These are phyloP conservation scores for Nakazawaea ishiwadae DNA, from an alignment of 805 yeast genomes.

Conservation along the genomic window DNA sequence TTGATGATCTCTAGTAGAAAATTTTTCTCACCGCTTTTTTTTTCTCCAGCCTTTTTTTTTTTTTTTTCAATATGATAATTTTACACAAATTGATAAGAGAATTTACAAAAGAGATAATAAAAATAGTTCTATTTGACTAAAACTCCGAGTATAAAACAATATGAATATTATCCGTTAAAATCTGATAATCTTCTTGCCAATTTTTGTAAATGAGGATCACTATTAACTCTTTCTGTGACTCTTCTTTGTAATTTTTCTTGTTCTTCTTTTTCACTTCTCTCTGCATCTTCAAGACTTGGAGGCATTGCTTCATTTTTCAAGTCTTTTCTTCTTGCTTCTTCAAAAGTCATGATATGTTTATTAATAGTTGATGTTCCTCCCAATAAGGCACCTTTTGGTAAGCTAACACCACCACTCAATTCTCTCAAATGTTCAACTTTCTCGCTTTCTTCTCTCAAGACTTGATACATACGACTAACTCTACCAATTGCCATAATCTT, in stretches of 20 bases:
- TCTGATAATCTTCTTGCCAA: slow-evolving; percentile 19
- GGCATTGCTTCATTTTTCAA: slow-evolving; percentile 84
- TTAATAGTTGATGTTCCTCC: slow-evolving; percentile 80
- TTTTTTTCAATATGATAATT: neutral
- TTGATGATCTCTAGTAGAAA: no score
- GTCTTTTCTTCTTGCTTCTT: slow-evolving; percentile 80
- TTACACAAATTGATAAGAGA: no score
- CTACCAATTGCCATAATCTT: slow-evolving; percentile 96
- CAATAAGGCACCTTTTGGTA: slow-evolving; percentile 83
- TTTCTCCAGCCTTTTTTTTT: neutral
- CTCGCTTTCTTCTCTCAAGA: slow-evolving; percentile 84
- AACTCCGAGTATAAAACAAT: neutral
- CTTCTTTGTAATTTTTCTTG: slow-evolving; percentile 34
- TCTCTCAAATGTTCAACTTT: slow-evolving; percentile 75
- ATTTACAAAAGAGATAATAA: neutral
- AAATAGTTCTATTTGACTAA: neutral
- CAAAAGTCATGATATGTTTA: slow-evolving; percentile 64
- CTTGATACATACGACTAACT: slow-evolving; percentile 86
- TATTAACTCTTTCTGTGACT: slow-evolving; percentile 23
- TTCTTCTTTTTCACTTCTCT: slow-evolving; percentile 39
- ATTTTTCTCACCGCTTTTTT: no score
- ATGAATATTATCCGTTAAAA: neutral
- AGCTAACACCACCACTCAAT: slow-evolving; percentile 56
- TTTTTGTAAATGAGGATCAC: slow-evolving; percentile 19
- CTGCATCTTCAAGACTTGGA: slow-evolving; percentile 61